Evolutionary conservation across 179 eudicot genomes (phyloP), one percentile per base, ranked within the genome.

Genomic region (Spergularia azorica): DNA sequence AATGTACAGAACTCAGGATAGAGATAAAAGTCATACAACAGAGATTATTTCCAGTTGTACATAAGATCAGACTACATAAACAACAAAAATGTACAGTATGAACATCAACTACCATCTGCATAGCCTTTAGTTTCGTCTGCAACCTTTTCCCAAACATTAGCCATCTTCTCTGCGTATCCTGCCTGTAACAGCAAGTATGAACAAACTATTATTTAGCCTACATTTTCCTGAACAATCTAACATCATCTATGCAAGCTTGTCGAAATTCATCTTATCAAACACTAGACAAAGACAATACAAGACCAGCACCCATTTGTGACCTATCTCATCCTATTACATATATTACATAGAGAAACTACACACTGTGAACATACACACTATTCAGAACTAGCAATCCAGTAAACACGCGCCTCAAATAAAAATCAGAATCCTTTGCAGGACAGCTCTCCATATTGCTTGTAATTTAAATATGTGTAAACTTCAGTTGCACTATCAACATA

Each of bases 81-180:
- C 71, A 74, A 71, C 57, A 81, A 36, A 50, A 51, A 55, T 71
- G 32, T 75, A 76, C 77, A 75, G 16, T 48, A 69, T 63, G 20
- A 64, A 76, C 83, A 80, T 71, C 71, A 63, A 65, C 77, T 71
- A 80, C 38, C 77, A 65, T 75, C 64, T 17, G 77, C 82, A 64
- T 81, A 74, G 65, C 82, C 70, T 71, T 79, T 81, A 20, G 85
- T 83, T 64, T 86, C 89, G 60, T 84, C 83, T 9, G 87, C 89
- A 77, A 84, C 89, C 75, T 81, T 86, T 68, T 81, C 82, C 89
- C 89, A 86, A 50, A 86, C 87, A 59, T 59, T 55, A 26, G 87
- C 87, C 80, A 81, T 82, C 79, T 84, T 86, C 76, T 86, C 85
- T 15, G 89, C 89, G 71, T 73, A 86, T 77, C 89, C 89, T 43